These are phyloP conservation scores for Ophiostoma ulmi DNA, from an alignment of 2,329 filamentous ascomycete genomes.

Conservation along the genomic window DNA sequence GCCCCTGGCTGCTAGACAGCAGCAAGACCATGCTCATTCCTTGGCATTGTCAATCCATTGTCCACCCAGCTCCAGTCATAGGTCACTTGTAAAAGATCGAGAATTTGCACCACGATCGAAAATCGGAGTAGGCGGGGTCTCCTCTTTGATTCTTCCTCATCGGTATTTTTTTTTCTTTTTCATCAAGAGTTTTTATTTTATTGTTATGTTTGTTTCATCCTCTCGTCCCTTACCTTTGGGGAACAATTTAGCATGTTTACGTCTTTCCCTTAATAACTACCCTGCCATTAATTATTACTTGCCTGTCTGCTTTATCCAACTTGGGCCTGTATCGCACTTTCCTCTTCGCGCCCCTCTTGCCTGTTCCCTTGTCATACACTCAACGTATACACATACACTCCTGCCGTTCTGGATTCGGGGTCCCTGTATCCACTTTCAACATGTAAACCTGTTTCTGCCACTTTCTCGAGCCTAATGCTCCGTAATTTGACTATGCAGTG, in stretches of 20 bases:
- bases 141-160: not conserved
- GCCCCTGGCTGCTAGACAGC: not conserved
- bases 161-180: not conserved
- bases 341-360: not conserved
- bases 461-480: not conserved
- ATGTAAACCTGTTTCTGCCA: slow-evolving; percentile 6
- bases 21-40: not conserved
- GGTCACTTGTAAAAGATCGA: not conserved
- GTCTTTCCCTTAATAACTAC: too few species aligned
- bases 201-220: not conserved
- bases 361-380: not conserved
- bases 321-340: not conserved
- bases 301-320: not conserved
- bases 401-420: slow-evolving; percentile 10
- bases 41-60: not conserved
- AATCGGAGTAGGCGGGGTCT: not conserved
- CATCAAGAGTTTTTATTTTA: not conserved
- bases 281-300: not conserved
- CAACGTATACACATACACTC: not conserved
- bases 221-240: too few species aligned
- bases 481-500: not conserved
- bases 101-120: slow-evolving; percentile 12
- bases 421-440: not conserved
- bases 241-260: too few species aligned
- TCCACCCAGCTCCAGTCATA: slow-evolving; percentile 6